Percentiles rank a stretch among this genome's conserved stretches.
phyloP scores from a whole-genome alignment of 2,329 filamentous ascomycete species.

The Ophiocordyceps camponoti-floridani region DNA sequence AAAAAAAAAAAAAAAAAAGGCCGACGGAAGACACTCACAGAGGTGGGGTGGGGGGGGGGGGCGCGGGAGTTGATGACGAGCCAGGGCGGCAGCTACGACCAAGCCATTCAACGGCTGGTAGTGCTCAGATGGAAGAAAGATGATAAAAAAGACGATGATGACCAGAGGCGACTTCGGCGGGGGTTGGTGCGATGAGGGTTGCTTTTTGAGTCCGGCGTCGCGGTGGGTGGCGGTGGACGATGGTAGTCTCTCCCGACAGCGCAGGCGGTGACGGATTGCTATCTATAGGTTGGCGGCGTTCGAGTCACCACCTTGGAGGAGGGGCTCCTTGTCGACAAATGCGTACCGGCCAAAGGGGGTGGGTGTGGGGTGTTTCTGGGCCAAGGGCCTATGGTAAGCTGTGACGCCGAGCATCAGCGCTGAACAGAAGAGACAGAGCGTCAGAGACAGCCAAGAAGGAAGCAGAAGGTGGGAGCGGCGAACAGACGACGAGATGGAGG shows the following conservation, averaged over 20 bases:
- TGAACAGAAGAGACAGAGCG: neutral
- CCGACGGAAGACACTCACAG: neutral
- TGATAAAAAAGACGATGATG: neutral
- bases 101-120: constrained; percentile 6
- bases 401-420: neutral
- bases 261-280: neutral
- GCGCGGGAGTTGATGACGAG: neutral
- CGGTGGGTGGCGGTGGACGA: neutral
- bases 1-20: too few relatives aligned
- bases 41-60: neutral
- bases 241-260: neutral
- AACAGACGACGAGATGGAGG: neutral
- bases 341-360: neutral
- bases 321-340: neutral
- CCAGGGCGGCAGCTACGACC: constrained; percentile 4
- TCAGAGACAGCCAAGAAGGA: neutral
- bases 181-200: neutral
- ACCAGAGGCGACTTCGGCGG: constrained; percentile 1
- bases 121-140: neutral
- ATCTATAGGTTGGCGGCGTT: neutral
- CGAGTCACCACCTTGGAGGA: neutral
- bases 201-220: neutral
- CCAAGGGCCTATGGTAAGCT: neutral
- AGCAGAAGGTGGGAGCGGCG: neutral
- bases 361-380: neutral